Evolutionary conservation across 495 filamentous ascomycete species (phyloP).

Genomic region (Penicillium bialowiezense): DNA sequence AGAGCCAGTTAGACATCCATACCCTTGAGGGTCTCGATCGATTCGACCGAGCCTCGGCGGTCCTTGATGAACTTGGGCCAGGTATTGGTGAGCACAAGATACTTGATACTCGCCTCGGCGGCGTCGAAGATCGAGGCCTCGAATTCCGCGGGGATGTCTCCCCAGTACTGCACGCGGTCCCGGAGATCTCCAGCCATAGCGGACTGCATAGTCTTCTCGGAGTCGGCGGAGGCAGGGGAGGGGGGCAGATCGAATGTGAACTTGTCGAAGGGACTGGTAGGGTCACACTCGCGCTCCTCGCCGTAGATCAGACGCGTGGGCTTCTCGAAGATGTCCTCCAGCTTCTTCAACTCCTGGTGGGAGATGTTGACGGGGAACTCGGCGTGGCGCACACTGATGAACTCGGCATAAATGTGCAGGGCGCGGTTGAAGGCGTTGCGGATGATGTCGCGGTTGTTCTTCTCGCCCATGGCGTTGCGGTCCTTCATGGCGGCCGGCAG

Average conservation of each 20-base stretch:
- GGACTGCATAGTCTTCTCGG: conserved; percentile 15
- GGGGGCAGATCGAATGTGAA: conserved; percentile 15
- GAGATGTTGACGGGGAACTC: conserved; percentile 65
- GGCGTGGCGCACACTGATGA: conserved; percentile 52
- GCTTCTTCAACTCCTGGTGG: conserved; percentile 39
- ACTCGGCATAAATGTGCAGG: conserved; percentile 56
- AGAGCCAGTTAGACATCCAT: conserved; percentile 8
- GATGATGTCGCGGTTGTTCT: conserved; percentile 26
- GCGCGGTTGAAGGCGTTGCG: conserved; percentile 49
- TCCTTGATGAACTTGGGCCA: conserved; percentile 61
- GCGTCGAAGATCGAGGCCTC: conserved; percentile 53
- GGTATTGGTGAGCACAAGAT: conserved; percentile 66
- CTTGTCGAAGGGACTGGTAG: conserved; percentile 32
- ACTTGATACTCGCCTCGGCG: conserved; percentile 62
- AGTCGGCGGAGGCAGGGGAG: conserved; percentile 22
- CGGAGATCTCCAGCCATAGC: conserved; percentile 13
- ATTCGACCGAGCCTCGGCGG: conserved; percentile 17
- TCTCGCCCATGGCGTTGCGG: conserved; percentile 8
- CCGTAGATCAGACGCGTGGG: conserved; percentile 35
- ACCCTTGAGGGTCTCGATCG: conserved; percentile 8
- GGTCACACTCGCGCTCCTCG: conserved; percentile 26
- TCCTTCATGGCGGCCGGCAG: conserved; percentile 21
- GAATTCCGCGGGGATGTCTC: conserved; percentile 50
- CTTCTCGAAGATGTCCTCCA: conserved; percentile 50
- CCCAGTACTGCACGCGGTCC: conserved; percentile 31